Percentiles rank a stretch among this genome's conserved stretches.
phyloP scores from a whole-genome alignment of 441 rosid species.

The Erysimum cheiri region DNA sequence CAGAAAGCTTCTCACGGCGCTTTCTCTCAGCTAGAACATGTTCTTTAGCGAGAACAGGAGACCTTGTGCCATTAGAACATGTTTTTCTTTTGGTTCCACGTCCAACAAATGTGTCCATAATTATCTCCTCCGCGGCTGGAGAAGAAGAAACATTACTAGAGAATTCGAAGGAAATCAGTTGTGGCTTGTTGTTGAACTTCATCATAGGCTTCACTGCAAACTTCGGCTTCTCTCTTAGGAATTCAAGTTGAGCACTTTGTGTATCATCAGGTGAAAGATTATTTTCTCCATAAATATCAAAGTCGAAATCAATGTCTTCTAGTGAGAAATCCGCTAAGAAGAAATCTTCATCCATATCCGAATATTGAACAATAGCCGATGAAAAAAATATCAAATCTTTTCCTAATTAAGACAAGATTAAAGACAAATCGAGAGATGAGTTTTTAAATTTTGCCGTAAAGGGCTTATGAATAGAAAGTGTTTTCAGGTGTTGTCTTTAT shows the following conservation, averaged over 20 bases:
- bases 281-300: slow-evolving; percentile 16
- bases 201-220: slow-evolving; percentile 6
- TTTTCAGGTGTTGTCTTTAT: slow-evolving; percentile 33
- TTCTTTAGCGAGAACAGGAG: slow-evolving; percentile 51
- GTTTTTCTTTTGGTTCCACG: slow-evolving; percentile 37
- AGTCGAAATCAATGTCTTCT: slow-evolving; percentile 45
- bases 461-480: slow-evolving; percentile 21
- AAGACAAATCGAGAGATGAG: slow-evolving; percentile 12
- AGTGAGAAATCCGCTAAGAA: slow-evolving; percentile 36
- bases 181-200: slow-evolving; percentile 32
- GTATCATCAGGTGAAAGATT: not conserved
- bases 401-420: slow-evolving; percentile 12
- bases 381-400: not conserved
- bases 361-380: not conserved
- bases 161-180: slow-evolving; percentile 38
- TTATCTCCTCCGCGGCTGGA: not conserved
- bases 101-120: slow-evolving; percentile 18
- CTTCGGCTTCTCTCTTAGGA: slow-evolving; percentile 17
- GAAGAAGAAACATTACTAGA: slow-evolving; percentile 32
- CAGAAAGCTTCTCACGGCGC: slow-evolving; percentile 86
- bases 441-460: slow-evolving; percentile 29
- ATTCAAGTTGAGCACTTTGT: slow-evolving; percentile 20
- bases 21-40: slow-evolving; percentile 92
- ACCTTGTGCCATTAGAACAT: slow-evolving; percentile 30
- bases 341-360: slow-evolving; percentile 40